Evolutionary conservation across 345 rosid genomes (phyloP), one percentile per base, ranked within the genome.

Genomic region (Syzygium grande): DNA sequence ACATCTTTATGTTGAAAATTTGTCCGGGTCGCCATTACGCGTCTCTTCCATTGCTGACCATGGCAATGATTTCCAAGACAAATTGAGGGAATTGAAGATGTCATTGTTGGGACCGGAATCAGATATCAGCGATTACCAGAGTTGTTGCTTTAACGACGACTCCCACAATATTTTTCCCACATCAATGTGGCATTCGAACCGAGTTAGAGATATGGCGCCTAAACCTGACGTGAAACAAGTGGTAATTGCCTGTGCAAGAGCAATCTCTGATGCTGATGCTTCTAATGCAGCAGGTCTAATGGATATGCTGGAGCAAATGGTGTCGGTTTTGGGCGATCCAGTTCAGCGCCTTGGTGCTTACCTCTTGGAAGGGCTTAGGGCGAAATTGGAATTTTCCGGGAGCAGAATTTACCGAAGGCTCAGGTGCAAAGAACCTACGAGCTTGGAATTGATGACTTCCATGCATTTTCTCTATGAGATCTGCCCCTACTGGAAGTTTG

Each of bases 401-500:
- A 80, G 68, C 52, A 53, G 17, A 51, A 87, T 87, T 55, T 87
- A 54, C 30, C 55, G 73, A 17, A 87, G 56, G 85, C 88, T 87
- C 54, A 55, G 29, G 85, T 79, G 88, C 53, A 49, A 87, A 17
- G 88, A 53, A 79, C 88, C 85, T 15, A 78, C 78, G 7, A 51
- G 85, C 25, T 19, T 85, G 14, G 88, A 87, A 29, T 53, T 87
- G 55, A 17, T 87, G 51, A 78, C 89, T 43, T 59, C 53, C 86
- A 87, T 87, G 89, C 89, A 87, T 5, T 13, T 84, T 52, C 52
- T 87, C n/a, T 84, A 49, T 30, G 52, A 87, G 63, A 52, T 84
- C 56, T 87, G 84, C 79, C 86, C 89, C 17, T 87, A 84, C 59
- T 87, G 86, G 83, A 87, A 84, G 85, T 84, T 87, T 63, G 89